A percentile compares a stretch with the other conserved stretches of the same genome.
Evolutionary conservation across 768 basidiomycete genomes (phyloP).

Genomic region (Gelatoporia subvermispora): DNA sequence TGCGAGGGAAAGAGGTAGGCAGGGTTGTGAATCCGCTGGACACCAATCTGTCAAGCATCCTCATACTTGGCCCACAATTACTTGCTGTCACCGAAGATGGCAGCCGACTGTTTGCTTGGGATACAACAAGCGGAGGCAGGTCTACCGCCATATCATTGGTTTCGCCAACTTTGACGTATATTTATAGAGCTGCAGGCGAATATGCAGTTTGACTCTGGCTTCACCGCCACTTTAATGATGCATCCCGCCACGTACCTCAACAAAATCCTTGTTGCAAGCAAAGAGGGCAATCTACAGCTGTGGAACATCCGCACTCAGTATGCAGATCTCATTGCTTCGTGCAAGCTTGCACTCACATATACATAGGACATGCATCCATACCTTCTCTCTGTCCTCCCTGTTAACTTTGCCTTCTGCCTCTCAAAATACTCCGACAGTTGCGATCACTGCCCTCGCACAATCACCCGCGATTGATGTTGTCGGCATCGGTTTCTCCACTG

Average conservation of each 20-base stretch:
- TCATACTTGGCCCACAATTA: slow-evolving; percentile 78
- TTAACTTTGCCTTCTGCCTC: slow-evolving; percentile 28
- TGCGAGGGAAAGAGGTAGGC: slow-evolving; percentile 81
- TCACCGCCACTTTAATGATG: slow-evolving; percentile 79
- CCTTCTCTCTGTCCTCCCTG: slow-evolving; percentile 57
- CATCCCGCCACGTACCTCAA: slow-evolving; percentile 97
- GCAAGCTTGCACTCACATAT: background rate
- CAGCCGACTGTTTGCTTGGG: slow-evolving; percentile 72
- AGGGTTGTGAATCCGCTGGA: slow-evolving; percentile 64
- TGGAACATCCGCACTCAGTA: slow-evolving; percentile 90
- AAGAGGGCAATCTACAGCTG: slow-evolving; percentile 78
- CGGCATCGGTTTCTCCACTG: slow-evolving; percentile 86
- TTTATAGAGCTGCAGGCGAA: slow-evolving; percentile 53
- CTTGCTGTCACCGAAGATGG: slow-evolving; percentile 81
- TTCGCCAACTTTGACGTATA: background rate
- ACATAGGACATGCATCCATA: slow-evolving; percentile 75
- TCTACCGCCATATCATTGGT: background rate
- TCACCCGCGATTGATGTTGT: slow-evolving; percentile 96
- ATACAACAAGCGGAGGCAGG: slow-evolving; percentile 56
- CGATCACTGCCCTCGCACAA: slow-evolving; percentile 79
- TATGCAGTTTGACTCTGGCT: slow-evolving; percentile 76
- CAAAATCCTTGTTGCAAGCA: slow-evolving; percentile 84
- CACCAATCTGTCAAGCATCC: slow-evolving; percentile 53
- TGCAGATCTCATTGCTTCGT: slow-evolving; percentile 18
- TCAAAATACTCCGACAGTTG: slow-evolving; percentile 22